phyloP scores from a whole-genome alignment of 1,284 basidiomycete genomes.

The Leccinum fallax region DNA sequence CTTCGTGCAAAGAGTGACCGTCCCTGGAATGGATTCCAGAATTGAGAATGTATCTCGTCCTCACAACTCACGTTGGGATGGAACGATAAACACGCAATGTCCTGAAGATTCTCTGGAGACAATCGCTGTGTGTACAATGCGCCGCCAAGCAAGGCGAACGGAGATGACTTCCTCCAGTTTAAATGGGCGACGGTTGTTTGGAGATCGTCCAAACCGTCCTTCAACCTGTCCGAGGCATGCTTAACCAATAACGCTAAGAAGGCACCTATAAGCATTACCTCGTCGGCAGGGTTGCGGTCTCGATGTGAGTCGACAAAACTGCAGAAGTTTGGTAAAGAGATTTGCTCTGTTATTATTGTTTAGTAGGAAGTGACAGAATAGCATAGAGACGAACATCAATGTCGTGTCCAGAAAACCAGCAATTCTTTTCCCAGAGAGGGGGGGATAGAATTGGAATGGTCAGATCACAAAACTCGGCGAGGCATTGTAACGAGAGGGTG shows the following conservation, averaged over 20 bases:
- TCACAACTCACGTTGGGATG: constrained; percentile 23
- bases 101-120: constrained; percentile 29
- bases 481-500: constrained; percentile 54
- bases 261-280: constrained; percentile 45
- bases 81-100: constrained; percentile 50
- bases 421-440: constrained; percentile 38
- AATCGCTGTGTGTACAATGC: constrained; percentile 45
- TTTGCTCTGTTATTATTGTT: constrained; percentile 36
- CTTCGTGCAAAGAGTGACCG: constrained; percentile 42
- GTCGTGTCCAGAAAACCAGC: constrained; percentile 47
- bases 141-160: constrained; percentile 62
- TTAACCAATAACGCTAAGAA: neutral
- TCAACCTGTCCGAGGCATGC: constrained; percentile 38
- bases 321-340: constrained; percentile 61
- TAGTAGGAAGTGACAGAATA: constrained; percentile 4
- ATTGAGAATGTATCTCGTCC: neutral
- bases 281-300: constrained; percentile 63
- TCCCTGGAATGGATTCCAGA: constrained; percentile 14
- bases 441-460: constrained; percentile 59
- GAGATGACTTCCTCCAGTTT: constrained; percentile 55
- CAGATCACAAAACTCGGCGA: constrained; percentile 56
- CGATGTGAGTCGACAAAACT: constrained; percentile 66
- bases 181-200: constrained; percentile 50
- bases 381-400: constrained; percentile 38
- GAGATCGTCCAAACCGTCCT: constrained; percentile 44